Conservation (phyloP, 2,329 filamentous ascomycete species). For the Talaromyces sp. region DNA sequence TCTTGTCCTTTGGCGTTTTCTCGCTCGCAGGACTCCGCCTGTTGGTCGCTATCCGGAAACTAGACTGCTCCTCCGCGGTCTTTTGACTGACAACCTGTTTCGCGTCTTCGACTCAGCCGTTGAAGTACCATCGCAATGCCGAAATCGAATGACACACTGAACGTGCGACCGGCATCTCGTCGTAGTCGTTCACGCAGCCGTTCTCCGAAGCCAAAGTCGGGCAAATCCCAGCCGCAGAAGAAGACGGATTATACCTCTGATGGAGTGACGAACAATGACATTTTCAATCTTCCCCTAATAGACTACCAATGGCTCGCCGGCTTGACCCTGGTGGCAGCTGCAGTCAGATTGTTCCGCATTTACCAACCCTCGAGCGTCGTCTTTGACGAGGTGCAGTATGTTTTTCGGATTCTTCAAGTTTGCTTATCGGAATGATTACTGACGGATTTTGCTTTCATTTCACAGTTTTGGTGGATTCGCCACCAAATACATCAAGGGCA, state of each 20-base stretch:
- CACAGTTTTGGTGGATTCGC: constrained; percentile 92
- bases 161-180: constrained; percentile 29
- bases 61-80: background rate
- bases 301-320: constrained; percentile 74
- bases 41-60: background rate
- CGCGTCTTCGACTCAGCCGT: background rate
- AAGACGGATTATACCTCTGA: constrained; percentile 41
- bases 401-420: constrained; percentile 19
- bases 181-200: constrained; percentile 15
- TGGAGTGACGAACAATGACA: constrained; percentile 74
- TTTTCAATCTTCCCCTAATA: constrained; percentile 74
- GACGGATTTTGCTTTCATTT: background rate
- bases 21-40: background rate
- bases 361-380: constrained; percentile 95
- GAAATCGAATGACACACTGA: constrained; percentile 24
- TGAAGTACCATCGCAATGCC: constrained; percentile 19
- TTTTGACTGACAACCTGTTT: background rate
- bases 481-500: constrained; percentile 98
- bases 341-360: constrained; percentile 88
- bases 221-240: constrained; percentile 25
- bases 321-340: constrained; percentile 67
- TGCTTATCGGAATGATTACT: background rate
- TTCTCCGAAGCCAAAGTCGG: constrained; percentile 34
- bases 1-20: constrained; percentile 1
- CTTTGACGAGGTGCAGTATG: constrained; percentile 98